Conservation (phyloP, 2,329 filamentous ascomycete species). For the Colletotrichum chrysophilum region DNA sequence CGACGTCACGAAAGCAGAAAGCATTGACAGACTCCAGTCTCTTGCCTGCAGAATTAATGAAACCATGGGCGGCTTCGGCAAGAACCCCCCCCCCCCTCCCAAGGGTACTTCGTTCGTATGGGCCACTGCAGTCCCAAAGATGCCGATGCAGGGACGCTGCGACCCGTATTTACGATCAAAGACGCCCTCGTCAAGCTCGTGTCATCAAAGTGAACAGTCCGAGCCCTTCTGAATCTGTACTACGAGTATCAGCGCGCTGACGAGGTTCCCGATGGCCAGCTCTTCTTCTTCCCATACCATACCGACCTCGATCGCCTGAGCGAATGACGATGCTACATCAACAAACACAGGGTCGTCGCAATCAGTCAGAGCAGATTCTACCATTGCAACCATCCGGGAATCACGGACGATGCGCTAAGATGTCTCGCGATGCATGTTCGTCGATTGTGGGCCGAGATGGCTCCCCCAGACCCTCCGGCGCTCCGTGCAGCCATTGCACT, state of each 20-base stretch:
- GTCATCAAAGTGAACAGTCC: neutral
- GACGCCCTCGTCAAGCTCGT: neutral
- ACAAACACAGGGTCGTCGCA: neutral
- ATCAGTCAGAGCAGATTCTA: neutral
- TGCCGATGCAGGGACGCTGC: neutral
- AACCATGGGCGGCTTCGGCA: too few species aligned
- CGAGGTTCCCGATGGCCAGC: neutral
- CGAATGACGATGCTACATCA: neutral
- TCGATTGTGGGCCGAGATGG: neutral
- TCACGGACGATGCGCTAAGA: neutral
- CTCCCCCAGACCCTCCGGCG: neutral
- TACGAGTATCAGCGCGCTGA: neutral
- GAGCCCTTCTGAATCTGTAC: neutral
- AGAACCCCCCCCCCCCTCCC: neutral
- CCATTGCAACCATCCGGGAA: neutral
- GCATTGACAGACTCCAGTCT: too few species aligned
- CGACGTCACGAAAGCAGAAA: too few species aligned
- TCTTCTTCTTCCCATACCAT: neutral
- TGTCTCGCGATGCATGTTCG: neutral
- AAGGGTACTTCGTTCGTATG: neutral
- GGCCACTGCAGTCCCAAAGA: neutral
- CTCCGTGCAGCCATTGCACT: neutral
- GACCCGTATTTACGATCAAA: neutral
- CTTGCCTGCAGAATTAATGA: neutral
- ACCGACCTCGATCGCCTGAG: neutral